Evolutionary conservation across 495 filamentous ascomycete species (phyloP).

Genomic region (Aspergillus avenaceus): DNA sequence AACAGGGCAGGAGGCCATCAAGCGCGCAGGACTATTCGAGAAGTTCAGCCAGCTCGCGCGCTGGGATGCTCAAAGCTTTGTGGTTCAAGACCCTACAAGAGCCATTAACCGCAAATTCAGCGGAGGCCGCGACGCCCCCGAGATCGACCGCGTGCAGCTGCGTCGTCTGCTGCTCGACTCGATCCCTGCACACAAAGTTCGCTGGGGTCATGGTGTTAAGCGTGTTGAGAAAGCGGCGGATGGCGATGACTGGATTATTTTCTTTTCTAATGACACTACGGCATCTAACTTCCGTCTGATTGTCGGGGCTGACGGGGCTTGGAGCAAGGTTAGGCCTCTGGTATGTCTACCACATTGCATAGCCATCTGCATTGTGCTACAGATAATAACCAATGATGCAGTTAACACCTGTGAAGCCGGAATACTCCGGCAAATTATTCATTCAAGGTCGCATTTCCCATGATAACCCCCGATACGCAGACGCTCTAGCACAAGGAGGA

Average conservation of each 20-base stretch:
- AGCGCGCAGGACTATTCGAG: conserved; percentile 41
- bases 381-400: not conserved
- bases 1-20: conserved; percentile 47
- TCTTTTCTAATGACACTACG: conserved; percentile 10
- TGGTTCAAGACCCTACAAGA: conserved; percentile 8
- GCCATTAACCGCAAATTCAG: conserved; percentile 3
- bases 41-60: conserved; percentile 41
- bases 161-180: conserved; percentile 41
- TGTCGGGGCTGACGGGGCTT: conserved; percentile 58
- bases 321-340: conserved; percentile 45
- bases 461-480: too few species aligned
- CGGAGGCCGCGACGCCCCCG: conserved; percentile 15
- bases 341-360: conserved; percentile 4
- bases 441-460: conserved; percentile 9
- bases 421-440: conserved; percentile 18
- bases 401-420: conserved; percentile 7
- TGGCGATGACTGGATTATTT: not conserved
- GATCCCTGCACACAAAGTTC: conserved; percentile 30
- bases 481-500: too few species aligned
- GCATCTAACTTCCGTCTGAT: conserved; percentile 23
- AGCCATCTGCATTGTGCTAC: not conserved
- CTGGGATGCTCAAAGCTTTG: conserved; percentile 35
- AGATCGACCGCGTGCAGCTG: conserved; percentile 39
- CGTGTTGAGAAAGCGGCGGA: conserved; percentile 1
- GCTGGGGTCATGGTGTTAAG: conserved; percentile 29